A percentile compares a stretch with the other conserved stretches of the same genome.
phyloP scores from a whole-genome alignment of 2,329 filamentous ascomycete genomes.

The Penicillium sp. region DNA sequence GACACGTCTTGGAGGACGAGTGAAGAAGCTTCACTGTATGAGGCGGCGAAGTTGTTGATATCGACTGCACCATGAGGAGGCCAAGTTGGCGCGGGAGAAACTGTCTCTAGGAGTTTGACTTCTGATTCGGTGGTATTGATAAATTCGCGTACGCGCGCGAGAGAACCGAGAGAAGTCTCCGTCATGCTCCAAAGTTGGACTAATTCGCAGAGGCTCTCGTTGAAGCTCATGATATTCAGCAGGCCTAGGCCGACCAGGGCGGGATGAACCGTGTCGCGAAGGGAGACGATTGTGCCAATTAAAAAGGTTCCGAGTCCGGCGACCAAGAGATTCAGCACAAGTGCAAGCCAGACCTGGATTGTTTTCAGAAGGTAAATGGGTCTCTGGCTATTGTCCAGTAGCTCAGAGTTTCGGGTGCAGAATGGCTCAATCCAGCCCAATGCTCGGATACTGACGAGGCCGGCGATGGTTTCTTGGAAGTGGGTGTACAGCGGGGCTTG shows the following conservation, averaged over 20 bases:
- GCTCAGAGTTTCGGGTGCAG: neutral
- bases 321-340: neutral
- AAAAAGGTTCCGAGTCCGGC: neutral
- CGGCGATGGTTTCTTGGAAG: neutral
- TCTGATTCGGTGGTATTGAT: neutral
- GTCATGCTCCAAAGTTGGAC: neutral
- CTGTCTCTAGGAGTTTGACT: neutral
- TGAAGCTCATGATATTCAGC: neutral
- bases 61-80: neutral
- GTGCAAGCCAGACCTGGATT: neutral
- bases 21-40: neutral
- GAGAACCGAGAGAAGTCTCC: neutral
- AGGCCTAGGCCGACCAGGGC: neutral
- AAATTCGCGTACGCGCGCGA: neutral
- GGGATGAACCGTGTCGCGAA: neutral
- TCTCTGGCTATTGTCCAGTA: neutral
- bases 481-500: neutral
- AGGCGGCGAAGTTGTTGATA: neutral
- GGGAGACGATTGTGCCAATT: neutral
- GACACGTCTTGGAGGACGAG: neutral
- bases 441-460: neutral
- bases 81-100: neutral
- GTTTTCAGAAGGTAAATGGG: neutral
- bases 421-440: neutral
- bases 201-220: neutral